Evolutionary conservation across 2,329 filamentous ascomycete genomes (phyloP).

Genomic region (Colletotrichum salicis): DNA sequence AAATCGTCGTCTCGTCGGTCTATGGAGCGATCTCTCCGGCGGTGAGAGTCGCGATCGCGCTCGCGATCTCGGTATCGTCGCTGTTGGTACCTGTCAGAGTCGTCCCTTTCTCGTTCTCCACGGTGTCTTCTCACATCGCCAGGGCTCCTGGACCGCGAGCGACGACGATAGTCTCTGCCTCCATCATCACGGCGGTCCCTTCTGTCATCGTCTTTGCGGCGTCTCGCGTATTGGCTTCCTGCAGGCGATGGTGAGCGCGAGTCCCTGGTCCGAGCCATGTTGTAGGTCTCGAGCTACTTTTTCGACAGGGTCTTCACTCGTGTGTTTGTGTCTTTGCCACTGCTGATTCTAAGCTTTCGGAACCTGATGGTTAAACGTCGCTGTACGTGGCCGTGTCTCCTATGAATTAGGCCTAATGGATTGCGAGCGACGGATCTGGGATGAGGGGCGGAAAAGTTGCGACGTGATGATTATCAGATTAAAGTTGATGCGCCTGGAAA

Average conservation of each 20-base stretch:
- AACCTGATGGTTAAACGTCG: not conserved
- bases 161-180: conserved; percentile 63
- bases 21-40: conserved; percentile 77
- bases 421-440: conserved; percentile 7
- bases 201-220: conserved; percentile 71
- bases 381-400: not conserved
- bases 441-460: conserved; percentile 32
- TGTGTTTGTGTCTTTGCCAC: conserved; percentile 12
- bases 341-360: conserved; percentile 1
- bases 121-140: conserved; percentile 63
- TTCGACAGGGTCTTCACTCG: conserved; percentile 28
- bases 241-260: conserved; percentile 92
- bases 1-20: conserved; percentile 74
- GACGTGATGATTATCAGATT: conserved; percentile 25
- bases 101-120: conserved; percentile 38
- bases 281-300: conserved; percentile 47
- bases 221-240: conserved; percentile 83
- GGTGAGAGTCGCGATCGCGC: conserved; percentile 65
- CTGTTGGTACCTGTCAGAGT: conserved; percentile 59
- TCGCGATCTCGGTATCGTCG: conserved; percentile 68
- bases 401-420: not conserved
- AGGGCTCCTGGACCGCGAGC: conserved; percentile 71
- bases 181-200: conserved; percentile 63
- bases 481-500: conserved; percentile 12
- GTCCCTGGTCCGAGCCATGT: conserved; percentile 73